Base-by-base conservation (phyloP, 305 asterid species). In the Andrographis paniculata region DNA sequence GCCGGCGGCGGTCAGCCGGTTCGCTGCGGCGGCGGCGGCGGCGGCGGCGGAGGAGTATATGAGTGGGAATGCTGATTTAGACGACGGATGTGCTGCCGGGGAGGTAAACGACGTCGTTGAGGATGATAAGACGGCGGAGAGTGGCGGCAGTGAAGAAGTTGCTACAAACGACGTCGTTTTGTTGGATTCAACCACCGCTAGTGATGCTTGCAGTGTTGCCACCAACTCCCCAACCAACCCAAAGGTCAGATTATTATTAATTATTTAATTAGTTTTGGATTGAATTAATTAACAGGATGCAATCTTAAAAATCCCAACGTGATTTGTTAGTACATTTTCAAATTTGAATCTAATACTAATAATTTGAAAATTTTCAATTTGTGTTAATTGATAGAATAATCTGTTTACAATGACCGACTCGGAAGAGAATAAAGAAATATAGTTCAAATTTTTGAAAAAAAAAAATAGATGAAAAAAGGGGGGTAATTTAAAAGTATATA, bases 131-230 rank as follows among this genome's bases (percentile, higher is more conserved):
- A 67, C 10, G 64, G 52, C 53, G 49, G 56, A 12, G 41, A 28
- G n/a, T 58, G 42, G 48, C 56, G 39, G 63, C 62, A 27, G 52
- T 21, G 58, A 9, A 21, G 65, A 22, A 21, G 65, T 41, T 48
- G 70, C 33, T 36, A 17, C 52, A 14, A 59, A 53, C 67, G 73
- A 68, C 13, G 63, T 23, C 53, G 72, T 60, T 56, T 65, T 68
- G 23, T 14, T n/a, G 45, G 65, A 53, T 24, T 53, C 72, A 55
- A 55, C 77, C 5, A 46, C 55, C 17, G 30, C 48, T 46, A 58
- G 49, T 17, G 50, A 43, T 20, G 27, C 30, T 8, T 4, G 48
- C n/a, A 42, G 54, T 40, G 61, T 65, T 33, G 49, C 58, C 59
- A 56, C 67, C 70, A 52, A 45, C 58, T 69, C 73, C 36, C 40